phyloP scores from a whole-genome alignment of 208 protist species.

The Crithidia bombi region DNA sequence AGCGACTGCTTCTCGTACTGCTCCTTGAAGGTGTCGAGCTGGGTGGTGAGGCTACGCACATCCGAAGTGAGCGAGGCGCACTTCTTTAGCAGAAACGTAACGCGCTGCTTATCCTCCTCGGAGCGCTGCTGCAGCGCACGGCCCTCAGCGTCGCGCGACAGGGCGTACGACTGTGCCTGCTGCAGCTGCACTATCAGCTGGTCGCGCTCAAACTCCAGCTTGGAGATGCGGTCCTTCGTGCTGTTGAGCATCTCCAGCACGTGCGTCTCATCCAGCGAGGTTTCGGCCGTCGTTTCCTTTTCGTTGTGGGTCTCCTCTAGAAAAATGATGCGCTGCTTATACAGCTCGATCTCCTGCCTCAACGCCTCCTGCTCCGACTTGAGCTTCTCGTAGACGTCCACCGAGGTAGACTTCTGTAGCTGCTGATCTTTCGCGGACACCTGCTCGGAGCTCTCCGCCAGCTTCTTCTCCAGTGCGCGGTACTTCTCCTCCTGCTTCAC shows the following conservation, averaged over 20 bases:
- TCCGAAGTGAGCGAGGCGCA: conserved; percentile 65
- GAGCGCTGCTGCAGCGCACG: conserved; percentile 44
- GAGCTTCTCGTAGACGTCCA: conserved; percentile 43
- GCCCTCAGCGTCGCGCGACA: conserved; percentile 47
- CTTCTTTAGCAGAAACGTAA: conserved; percentile 80
- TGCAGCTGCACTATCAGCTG: conserved; percentile 56
- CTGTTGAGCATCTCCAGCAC: conserved; percentile 57
- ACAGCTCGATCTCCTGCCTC: conserved; percentile 44
- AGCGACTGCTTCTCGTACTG: conserved; percentile 50
- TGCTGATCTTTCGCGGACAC: conserved; percentile 38
- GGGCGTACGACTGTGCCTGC: conserved; percentile 47
- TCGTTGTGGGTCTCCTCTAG: conserved; percentile 30
- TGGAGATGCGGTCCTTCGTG: conserved; percentile 63
- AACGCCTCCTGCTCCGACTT: conserved; percentile 48
- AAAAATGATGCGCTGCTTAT: conserved; percentile 40
- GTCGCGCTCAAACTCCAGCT: conserved; percentile 67
- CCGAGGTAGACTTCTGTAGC: conserved; percentile 34
- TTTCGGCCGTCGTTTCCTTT: conserved; percentile 2
- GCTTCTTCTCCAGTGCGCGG: conserved; percentile 41
- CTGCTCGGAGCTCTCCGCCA: conserved; percentile 43
- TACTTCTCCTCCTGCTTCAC: conserved; percentile 44
- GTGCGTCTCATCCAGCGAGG: conserved; percentile 45
- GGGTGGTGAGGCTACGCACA: conserved; percentile 33
- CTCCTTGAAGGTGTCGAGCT: conserved; percentile 52
- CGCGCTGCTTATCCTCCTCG: conserved; percentile 81